phyloP scores from a whole-genome alignment of 2,329 filamentous ascomycete species.

The Trichophyton simii region DNA sequence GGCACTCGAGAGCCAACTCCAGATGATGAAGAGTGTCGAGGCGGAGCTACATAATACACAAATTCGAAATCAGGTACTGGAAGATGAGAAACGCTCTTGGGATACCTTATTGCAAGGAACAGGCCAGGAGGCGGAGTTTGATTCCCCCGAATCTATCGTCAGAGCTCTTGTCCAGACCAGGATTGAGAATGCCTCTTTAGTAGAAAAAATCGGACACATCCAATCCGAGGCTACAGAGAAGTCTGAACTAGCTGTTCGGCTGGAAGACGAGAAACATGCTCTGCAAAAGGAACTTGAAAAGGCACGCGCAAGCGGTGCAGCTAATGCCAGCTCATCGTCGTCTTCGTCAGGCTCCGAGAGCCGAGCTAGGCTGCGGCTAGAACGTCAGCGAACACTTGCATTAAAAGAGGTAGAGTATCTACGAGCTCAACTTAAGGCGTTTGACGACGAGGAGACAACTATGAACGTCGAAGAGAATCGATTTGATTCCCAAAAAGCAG shows the following conservation, averaged over 20 bases:
- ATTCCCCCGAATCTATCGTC: constrained; percentile 77
- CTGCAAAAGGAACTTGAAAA: constrained; percentile 60
- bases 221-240: constrained; percentile 68
- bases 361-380: constrained; percentile 59
- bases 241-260: constrained; percentile 57
- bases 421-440: constrained; percentile 77
- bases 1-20: constrained; percentile 62
- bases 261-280: constrained; percentile 57
- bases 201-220: constrained; percentile 66
- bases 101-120: constrained; percentile 62
- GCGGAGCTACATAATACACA: constrained; percentile 66
- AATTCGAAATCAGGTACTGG: constrained; percentile 70
- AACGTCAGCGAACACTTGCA: constrained; percentile 73
- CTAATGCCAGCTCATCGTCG: constrained; percentile 1
- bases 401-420: constrained; percentile 91
- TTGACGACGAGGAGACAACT: constrained; percentile 77
- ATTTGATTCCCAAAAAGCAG: constrained; percentile 60
- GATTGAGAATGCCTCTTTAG: constrained; percentile 63
- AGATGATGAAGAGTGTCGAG: constrained; percentile 60
- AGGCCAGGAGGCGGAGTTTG: constrained; percentile 58
- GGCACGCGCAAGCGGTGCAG: constrained; percentile 40
- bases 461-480: constrained; percentile 56
- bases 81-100: constrained; percentile 82
- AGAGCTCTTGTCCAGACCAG: constrained; percentile 72
- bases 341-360: constrained; percentile 41